A percentile compares a stretch with the other conserved stretches of the same genome.
phyloP scores from a whole-genome alignment of 2,329 filamentous ascomycete genomes.

The Aspergillus unguis region DNA sequence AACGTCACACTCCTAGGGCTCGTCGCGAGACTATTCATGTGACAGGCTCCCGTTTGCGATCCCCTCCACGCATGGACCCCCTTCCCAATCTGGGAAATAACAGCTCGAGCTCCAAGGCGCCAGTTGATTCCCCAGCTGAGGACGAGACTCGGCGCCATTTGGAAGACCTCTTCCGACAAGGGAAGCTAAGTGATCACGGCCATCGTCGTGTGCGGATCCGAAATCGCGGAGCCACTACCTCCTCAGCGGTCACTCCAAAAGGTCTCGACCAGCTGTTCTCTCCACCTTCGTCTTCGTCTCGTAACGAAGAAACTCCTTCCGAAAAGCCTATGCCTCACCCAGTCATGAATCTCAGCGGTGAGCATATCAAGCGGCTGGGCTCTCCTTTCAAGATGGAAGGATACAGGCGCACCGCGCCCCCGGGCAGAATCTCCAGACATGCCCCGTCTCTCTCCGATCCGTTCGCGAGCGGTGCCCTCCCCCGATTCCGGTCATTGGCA shows the following conservation, averaged over 20 bases:
- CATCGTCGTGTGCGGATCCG: slow-evolving; percentile 58
- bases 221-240: slow-evolving; percentile 60
- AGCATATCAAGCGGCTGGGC: slow-evolving; percentile 45
- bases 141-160: slow-evolving; percentile 56
- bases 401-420: slow-evolving; percentile 31
- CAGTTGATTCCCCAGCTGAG: slow-evolving; percentile 47
- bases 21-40: slow-evolving; percentile 46
- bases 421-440: slow-evolving; percentile 35
- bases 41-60: slow-evolving; percentile 43
- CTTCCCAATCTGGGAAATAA: slow-evolving; percentile 50
- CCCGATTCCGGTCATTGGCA: slow-evolving; percentile 17
- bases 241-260: slow-evolving; percentile 50
- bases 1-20: slow-evolving; percentile 31
- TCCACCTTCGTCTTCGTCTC: slow-evolving; percentile 41
- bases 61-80: slow-evolving; percentile 56
- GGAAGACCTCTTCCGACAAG: slow-evolving; percentile 45
- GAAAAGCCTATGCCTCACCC: slow-evolving; percentile 25
- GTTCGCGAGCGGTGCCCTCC: slow-evolving; percentile 32
- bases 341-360: slow-evolving; percentile 34
- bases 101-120: slow-evolving; percentile 40
- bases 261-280: slow-evolving; percentile 56
- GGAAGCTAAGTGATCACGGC: slow-evolving; percentile 45
- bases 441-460: slow-evolving; percentile 45
- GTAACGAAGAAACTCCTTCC: slow-evolving; percentile 22
- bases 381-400: slow-evolving; percentile 47